Conservation (phyloP, 106 monocot genomes). For the Vanilla planifolia region DNA sequence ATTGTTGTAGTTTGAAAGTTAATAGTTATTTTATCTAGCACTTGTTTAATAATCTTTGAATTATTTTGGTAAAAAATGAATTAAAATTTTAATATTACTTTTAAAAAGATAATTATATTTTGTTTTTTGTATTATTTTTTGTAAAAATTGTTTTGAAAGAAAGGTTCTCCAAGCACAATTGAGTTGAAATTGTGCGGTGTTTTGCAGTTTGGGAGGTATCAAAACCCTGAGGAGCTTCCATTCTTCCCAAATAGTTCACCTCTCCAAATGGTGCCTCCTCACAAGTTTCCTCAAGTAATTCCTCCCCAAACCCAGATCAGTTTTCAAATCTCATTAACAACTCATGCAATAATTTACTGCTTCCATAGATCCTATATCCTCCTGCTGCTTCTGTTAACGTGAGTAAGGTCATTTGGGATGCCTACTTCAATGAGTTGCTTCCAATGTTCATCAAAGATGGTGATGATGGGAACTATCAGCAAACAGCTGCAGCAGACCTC, state of each 20-base stretch:
- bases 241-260: conserved; percentile 40
- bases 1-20: no score
- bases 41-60: no score
- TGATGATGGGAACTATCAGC: conserved; percentile 83
- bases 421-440: conserved; percentile 64
- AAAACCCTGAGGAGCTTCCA: conserved; percentile 68
- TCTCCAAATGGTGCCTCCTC: conserved; percentile 19
- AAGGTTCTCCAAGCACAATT: no score
- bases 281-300: conserved; percentile 32
- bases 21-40: no score
- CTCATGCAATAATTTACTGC: background rate
- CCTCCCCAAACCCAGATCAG: background rate
- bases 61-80: no score
- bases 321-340: background rate
- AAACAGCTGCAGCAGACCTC: conserved; percentile 56
- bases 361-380: conserved; percentile 47
- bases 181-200: no score
- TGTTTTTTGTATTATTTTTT: no score
- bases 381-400: conserved; percentile 48
- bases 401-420: conserved; percentile 54
- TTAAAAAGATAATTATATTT: no score
- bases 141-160: no score
- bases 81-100: no score
- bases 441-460: conserved; percentile 55
- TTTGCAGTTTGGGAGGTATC: conserved; percentile 59